These are phyloP conservation scores for Nemania serpens DNA, from an alignment of 2,329 filamentous ascomycete genomes.

Conservation along the genomic window DNA sequence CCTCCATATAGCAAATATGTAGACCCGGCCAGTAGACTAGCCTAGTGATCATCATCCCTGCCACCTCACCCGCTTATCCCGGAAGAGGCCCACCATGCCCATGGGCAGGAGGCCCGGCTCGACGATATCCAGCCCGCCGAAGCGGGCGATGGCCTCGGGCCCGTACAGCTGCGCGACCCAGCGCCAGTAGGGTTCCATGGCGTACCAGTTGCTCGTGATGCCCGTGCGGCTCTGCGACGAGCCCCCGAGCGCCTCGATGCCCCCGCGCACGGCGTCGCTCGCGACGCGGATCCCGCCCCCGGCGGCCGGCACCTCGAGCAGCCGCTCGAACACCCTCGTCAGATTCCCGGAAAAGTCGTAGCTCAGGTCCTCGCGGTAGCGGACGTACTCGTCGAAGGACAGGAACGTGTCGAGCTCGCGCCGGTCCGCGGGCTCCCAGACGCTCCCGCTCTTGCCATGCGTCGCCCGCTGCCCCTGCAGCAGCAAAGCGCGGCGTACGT, in stretches of 20 bases:
- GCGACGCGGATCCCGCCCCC: constrained; percentile 36
- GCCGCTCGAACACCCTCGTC: constrained; percentile 41
- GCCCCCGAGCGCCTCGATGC: constrained; percentile 29
- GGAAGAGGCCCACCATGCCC: constrained; percentile 52
- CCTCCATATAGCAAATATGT: not conserved
- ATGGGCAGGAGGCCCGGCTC: constrained; percentile 52
- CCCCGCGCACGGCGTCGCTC: constrained; percentile 29
- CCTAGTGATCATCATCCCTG: constrained; percentile 34
- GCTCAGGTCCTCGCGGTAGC: constrained; percentile 42
- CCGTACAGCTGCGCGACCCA: constrained; percentile 54
- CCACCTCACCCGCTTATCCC: constrained; percentile 51
- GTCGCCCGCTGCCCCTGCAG: too few relatives aligned
- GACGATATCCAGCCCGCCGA: constrained; percentile 52
- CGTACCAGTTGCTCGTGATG: constrained; percentile 34
- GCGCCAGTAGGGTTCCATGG: constrained; percentile 51
- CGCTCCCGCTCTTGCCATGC: not conserved
- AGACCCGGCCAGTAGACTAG: too few relatives aligned
- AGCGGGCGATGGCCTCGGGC: constrained; percentile 49
- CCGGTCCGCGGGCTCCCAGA: constrained; percentile 39
- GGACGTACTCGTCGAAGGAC: constrained; percentile 49
- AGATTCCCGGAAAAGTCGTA: constrained; percentile 36
- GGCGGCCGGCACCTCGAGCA: constrained; percentile 44
- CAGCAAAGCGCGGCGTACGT: not conserved
- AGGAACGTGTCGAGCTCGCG: constrained; percentile 49
- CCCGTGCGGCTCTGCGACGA: not conserved